phyloP scores from a whole-genome alignment of 306 rosid species.

The Mimosa bimucronata region DNA sequence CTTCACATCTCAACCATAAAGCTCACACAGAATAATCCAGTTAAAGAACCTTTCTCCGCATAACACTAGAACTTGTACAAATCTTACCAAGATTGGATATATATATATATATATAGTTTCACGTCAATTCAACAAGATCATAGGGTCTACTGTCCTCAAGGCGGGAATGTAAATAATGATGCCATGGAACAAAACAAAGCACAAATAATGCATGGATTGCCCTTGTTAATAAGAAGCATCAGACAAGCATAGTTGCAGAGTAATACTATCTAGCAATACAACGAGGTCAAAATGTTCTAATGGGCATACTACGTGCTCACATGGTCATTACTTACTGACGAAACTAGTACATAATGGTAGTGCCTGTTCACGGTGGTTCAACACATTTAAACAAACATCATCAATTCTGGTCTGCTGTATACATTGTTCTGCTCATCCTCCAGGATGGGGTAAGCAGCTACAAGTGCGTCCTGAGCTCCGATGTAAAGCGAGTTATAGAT shows the following conservation, averaged over 20 bases:
- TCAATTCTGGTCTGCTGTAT: constrained; percentile 65
- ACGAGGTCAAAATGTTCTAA: background rate
- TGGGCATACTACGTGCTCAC: background rate
- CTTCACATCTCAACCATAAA: background rate
- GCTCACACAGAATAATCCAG: background rate
- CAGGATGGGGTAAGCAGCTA: constrained; percentile 66
- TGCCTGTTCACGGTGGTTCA: background rate
- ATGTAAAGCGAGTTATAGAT: constrained; percentile 72
- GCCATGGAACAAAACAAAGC: background rate
- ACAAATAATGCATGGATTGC: background rate
- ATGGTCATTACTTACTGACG: background rate
- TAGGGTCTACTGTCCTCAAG: background rate
- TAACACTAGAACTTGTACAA: background rate
- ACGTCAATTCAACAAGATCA: background rate
- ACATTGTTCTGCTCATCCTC: constrained; percentile 68
- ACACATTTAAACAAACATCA: constrained; percentile 46
- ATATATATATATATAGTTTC: background rate
- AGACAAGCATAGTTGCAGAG: background rate
- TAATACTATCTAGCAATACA: background rate
- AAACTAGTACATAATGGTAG: background rate
- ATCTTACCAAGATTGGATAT: background rate
- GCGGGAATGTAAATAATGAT: background rate
- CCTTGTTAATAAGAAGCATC: background rate
- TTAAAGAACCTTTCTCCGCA: background rate
- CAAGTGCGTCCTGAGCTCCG: constrained; percentile 81